phyloP scores from a whole-genome alignment of 1,284 basidiomycete species.

The Ustilago vetiveriae region DNA sequence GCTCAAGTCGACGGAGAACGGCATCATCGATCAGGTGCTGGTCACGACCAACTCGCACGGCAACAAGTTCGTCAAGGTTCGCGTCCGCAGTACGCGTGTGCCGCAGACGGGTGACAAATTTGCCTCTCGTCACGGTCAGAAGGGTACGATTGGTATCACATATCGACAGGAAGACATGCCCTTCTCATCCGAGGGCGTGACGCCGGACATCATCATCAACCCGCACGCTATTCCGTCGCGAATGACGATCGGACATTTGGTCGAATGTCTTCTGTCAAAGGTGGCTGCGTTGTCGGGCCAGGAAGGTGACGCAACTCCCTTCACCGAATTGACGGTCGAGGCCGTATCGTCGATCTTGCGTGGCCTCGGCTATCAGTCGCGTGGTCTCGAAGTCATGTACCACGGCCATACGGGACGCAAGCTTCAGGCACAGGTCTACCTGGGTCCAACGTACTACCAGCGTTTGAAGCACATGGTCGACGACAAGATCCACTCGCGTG shows the following conservation, averaged over 20 bases:
- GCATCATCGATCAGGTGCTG: constrained; percentile 96
- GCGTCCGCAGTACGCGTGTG: constrained; percentile 91
- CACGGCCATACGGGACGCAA: constrained; percentile 98
- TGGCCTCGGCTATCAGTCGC: constrained; percentile 74
- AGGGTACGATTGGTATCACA: constrained; percentile 98
- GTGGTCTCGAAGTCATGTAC: constrained; percentile 96
- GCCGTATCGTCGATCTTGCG: constrained; percentile 69
- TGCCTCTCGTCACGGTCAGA: constrained; percentile 98
- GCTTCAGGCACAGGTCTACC: constrained; percentile 95
- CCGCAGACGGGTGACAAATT: constrained; percentile 99
- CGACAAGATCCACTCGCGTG: constrained; percentile 98
- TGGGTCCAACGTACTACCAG: constrained; percentile 99
- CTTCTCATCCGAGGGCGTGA: constrained; percentile 94
- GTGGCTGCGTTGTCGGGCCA: constrained; percentile 94
- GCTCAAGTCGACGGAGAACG: constrained; percentile 95
- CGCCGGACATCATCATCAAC: constrained; percentile 97
- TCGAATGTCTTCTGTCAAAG: constrained; percentile 96
- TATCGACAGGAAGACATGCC: constrained; percentile 99
- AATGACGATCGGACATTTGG: constrained; percentile 99
- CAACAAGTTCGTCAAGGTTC: constrained; percentile 97
- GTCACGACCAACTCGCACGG: constrained; percentile 96
- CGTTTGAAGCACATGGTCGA: constrained; percentile 99
- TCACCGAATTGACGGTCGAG: constrained; percentile 97
- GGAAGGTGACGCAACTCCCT: constrained; percentile 97
- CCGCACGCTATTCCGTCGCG: constrained; percentile 99